Evolutionary conservation across 495 filamentous ascomycete genomes (phyloP).

Genomic region (Penicillium silybi): DNA sequence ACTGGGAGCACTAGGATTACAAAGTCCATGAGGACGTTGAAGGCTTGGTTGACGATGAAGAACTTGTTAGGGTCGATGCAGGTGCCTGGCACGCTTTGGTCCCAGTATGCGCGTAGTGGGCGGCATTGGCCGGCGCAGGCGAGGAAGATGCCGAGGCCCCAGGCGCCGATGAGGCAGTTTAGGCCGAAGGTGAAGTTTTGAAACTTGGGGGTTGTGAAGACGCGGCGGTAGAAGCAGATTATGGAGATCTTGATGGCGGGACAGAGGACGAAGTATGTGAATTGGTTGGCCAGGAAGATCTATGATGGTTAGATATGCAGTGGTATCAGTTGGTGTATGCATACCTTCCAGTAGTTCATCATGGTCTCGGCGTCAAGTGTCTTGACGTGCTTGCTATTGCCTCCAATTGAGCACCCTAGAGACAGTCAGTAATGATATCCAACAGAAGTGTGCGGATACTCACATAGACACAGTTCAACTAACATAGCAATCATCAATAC

Average conservation of each 20-base stretch:
- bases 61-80: constrained; percentile 37
- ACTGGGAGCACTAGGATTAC: constrained; percentile 37
- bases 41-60: constrained; percentile 41
- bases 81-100: constrained; percentile 28
- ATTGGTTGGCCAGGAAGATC: constrained; percentile 46
- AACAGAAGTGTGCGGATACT: constrained; percentile 4
- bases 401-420: constrained; percentile 36
- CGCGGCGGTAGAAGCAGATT: constrained; percentile 45
- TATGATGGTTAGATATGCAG: constrained; percentile 12
- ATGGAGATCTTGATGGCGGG: constrained; percentile 44
- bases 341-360: constrained; percentile 37
- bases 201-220: constrained; percentile 41
- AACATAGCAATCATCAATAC: constrained; percentile 34
- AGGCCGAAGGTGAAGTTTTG: constrained; percentile 26
- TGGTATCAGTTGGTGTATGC: background rate
- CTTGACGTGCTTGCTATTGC: constrained; percentile 29
- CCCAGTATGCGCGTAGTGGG: constrained; percentile 40
- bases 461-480: constrained; percentile 35
- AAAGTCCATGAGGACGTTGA: constrained; percentile 45
- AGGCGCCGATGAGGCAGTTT: constrained; percentile 32
- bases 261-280: constrained; percentile 41
- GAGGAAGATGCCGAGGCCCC: constrained; percentile 35
- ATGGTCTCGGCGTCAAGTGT: constrained; percentile 22
- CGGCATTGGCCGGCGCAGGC: constrained; percentile 42
- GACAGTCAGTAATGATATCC: constrained; percentile 7